Evolutionary conservation across 2,329 filamentous ascomycete genomes (phyloP).

Genomic region (Trichophyton schoenleinii): DNA sequence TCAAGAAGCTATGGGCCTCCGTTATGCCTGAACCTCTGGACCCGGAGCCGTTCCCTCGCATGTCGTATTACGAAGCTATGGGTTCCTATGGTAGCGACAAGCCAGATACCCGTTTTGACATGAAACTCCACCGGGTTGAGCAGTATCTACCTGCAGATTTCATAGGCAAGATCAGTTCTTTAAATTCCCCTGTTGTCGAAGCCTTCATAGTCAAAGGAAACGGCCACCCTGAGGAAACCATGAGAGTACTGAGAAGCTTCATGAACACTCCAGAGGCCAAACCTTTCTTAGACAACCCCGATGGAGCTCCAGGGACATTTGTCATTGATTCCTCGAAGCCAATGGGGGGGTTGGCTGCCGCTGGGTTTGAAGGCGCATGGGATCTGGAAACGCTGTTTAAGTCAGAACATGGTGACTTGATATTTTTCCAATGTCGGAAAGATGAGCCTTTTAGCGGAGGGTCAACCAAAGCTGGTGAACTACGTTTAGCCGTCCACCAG

Average conservation of each 20-base stretch:
- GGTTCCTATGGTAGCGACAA: slow-evolving; percentile 75
- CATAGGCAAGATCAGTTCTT: slow-evolving; percentile 58
- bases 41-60: slow-evolving; percentile 40
- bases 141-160: slow-evolving; percentile 52
- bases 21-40: slow-evolving; percentile 36
- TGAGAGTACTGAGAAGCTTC: slow-evolving; percentile 54
- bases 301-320: slow-evolving; percentile 70
- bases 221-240: slow-evolving; percentile 41
- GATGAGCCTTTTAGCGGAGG: slow-evolving; percentile 55
- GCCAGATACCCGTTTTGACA: slow-evolving; percentile 68
- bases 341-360: slow-evolving; percentile 60
- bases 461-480: slow-evolving; percentile 58
- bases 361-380: slow-evolving; percentile 60
- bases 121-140: slow-evolving; percentile 54
- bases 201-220: slow-evolving; percentile 50
- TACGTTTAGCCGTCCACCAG: slow-evolving; percentile 59
- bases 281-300: slow-evolving; percentile 53
- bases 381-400: slow-evolving; percentile 41
- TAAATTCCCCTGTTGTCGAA: slow-evolving; percentile 60
- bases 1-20: slow-evolving; percentile 44
- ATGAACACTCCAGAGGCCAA: slow-evolving; percentile 52
- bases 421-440: slow-evolving; percentile 68
- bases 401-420: slow-evolving; percentile 59
- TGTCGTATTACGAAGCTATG: slow-evolving; percentile 71
- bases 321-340: slow-evolving; percentile 63